These are phyloP conservation scores for Nannochloris sp. DNA, from an alignment of 139 green algal genomes.

Conservation along the genomic window DNA sequence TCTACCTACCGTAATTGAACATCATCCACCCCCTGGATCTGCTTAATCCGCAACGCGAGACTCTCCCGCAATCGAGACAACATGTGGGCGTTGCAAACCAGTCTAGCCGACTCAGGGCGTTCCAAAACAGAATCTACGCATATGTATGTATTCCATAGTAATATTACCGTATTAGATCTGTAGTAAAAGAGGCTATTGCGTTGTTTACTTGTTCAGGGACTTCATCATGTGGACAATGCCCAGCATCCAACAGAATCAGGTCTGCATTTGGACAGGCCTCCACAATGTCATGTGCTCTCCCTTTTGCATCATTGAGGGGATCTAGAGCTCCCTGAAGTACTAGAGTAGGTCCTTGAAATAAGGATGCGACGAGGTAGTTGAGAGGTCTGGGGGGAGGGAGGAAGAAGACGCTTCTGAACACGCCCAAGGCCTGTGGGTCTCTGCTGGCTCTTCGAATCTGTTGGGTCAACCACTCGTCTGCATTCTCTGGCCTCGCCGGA, in stretches of 20 bases:
- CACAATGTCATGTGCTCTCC: conserved; percentile 41
- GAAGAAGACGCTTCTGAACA: conserved; percentile 78
- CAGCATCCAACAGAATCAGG: conserved; percentile 39
- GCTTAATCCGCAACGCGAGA: conserved; percentile 8
- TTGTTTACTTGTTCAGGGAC: conserved; percentile 55
- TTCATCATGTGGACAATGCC: conserved; percentile 84
- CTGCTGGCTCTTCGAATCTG: conserved; percentile 63
- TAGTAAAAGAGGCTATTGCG: conserved; percentile 38
- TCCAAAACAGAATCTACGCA: too few relatives aligned
- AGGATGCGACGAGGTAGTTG: conserved; percentile 65
- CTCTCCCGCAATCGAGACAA: not conserved
- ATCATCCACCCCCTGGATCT: conserved; percentile 6
- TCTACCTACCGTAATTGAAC: conserved; percentile 3
- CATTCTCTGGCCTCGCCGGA: conserved; percentile 48
- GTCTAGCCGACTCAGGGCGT: not conserved
- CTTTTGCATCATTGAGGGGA: conserved; percentile 71
- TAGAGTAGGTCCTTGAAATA: conserved; percentile 54
- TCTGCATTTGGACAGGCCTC: conserved; percentile 28
- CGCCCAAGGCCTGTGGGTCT: conserved; percentile 51
- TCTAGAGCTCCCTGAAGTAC: conserved; percentile 62
- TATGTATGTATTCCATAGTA: not conserved
- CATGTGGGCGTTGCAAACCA: not conserved
- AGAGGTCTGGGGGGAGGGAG: conserved; percentile 70
- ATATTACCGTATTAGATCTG: not conserved
- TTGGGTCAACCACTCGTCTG: conserved; percentile 68